Evolutionary conservation across 169 alveolate species (phyloP), one percentile per base, ranked within the genome.

Genomic region (Cryptosporidium meleagridis): DNA sequence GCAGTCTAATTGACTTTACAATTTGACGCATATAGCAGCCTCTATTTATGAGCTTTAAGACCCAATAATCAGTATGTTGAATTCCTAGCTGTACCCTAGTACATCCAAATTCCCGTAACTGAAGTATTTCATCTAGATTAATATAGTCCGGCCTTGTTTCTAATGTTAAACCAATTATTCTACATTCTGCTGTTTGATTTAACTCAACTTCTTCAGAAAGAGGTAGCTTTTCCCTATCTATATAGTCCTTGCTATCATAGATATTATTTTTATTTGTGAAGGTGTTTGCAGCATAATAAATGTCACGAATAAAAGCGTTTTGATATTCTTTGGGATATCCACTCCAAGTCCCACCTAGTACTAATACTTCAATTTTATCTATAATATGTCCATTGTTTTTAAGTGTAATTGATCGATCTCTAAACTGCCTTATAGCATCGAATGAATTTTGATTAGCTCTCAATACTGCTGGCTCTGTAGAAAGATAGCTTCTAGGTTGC

Each of bases 391-490:
- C 99, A 85, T 96, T 96, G 71, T 95, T 95, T 58, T 95, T 95
- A 16, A 97, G 93, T 0, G 98, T 97, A 53, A 92, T 94, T 0
- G 98, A 97, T 45, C 99, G 92, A 93, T 97, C 98, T 69, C 94
- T 94, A 73, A 97, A 97, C 91, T 97, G 99, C 51, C 91, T 84
- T 23, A 94, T 95, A 16, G 97, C 96, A 65, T 96, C 98, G 89
- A 96, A 97, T 58, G 94, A 95, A 85, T 96, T 96, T 86, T 97
- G 99, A 73, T 97, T 97, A 3, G 98, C 99, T 29, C 99, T 92
- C 69, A 96, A 93, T 44, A 97, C 98, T 2, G 99, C 99, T 7
- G 99, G 99, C 85, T 97, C 99, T 1, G 99, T 97, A n/a, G 98
- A 95, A 41, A 97, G 94, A 87, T 97, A 97, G 55, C 97, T 94